Conservation (phyloP, 495 filamentous ascomycete genomes). For the Aspergillus biplanus region DNA sequence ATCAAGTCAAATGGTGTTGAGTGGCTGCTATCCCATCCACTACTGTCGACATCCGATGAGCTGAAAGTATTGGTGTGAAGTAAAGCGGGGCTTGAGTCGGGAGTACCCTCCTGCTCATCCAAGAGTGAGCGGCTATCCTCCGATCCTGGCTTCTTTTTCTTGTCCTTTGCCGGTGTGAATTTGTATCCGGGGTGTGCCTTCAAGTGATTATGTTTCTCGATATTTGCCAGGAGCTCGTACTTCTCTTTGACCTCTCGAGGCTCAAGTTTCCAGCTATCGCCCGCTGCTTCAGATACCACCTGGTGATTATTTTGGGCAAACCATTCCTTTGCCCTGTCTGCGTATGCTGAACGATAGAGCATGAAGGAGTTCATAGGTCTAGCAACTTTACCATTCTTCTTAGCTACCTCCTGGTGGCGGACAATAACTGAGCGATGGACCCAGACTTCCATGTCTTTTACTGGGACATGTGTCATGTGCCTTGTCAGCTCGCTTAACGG, state of each 20-base stretch:
- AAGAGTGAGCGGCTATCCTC: conserved; percentile 33
- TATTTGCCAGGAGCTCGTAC: conserved; percentile 78
- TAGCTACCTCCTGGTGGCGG: conserved; percentile 67
- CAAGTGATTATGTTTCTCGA: conserved; percentile 86
- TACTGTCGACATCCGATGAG: conserved; percentile 34
- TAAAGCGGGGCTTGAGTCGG: conserved; percentile 28
- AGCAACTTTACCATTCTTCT: conserved; percentile 79
- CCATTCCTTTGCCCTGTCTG: conserved; percentile 82
- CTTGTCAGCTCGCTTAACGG: conserved; percentile 82
- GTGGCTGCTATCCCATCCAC: conserved; percentile 34
- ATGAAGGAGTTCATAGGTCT: conserved; percentile 99
- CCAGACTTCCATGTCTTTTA: conserved; percentile 81
- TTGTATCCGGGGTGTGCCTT: conserved; percentile 91
- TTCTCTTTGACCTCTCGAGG: conserved; percentile 68
- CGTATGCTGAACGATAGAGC: conserved; percentile 93
- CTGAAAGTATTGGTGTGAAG: conserved; percentile 31
- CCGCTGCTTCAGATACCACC: conserved; percentile 82
- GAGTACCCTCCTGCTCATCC: conserved; percentile 13
- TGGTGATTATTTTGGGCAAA: conserved; percentile 92
- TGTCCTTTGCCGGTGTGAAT: conserved; percentile 84
- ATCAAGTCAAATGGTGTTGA: conserved; percentile 39
- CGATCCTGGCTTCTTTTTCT: conserved; percentile 46
- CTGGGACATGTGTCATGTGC: conserved; percentile 61
- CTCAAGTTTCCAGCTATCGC: conserved; percentile 85
- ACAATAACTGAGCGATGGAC: conserved; percentile 72